These are phyloP conservation scores for Citrus sinensis DNA, from an alignment of 345 rosid species.

Conservation along the genomic window DNA sequence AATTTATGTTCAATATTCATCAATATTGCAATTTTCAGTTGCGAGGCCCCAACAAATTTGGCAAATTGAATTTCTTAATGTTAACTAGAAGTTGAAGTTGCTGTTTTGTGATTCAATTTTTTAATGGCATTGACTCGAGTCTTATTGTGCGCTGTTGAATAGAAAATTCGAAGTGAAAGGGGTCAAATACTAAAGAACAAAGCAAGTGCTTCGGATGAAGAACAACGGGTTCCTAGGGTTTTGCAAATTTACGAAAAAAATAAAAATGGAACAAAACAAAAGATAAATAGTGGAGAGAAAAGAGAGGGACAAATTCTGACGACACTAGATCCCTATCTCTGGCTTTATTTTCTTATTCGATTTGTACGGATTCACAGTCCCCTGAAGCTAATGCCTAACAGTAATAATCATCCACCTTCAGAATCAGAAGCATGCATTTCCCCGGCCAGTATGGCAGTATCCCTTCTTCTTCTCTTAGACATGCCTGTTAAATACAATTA, in stretches of 20 bases:
- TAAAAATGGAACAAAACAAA: neutral
- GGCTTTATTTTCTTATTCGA: too few species aligned
- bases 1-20: neutral
- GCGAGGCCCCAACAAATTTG: too few species aligned
- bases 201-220: neutral
- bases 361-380: too few species aligned
- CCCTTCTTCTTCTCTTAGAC: slow-evolving; percentile 18
- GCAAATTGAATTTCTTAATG: too few species aligned
- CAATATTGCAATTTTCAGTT: neutral
- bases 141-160: neutral
- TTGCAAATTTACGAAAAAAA: neutral
- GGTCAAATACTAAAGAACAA: neutral
- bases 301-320: slow-evolving; percentile 25
- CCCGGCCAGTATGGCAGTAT: neutral
- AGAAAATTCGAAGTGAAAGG: neutral
- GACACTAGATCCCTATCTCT: neutral
- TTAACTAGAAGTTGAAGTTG: neutral
- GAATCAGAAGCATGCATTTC: slow-evolving; percentile 18
- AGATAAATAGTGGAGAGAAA: slow-evolving; percentile 4
- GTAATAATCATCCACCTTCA: too few species aligned
- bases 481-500: neutral
- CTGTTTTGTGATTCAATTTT: neutral
- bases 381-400: too few species aligned
- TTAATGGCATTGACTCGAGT: neutral
- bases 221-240: neutral